These are phyloP conservation scores for Rhodofomes roseus DNA, from an alignment of 1,284 basidiomycete genomes.

Conservation along the genomic window DNA sequence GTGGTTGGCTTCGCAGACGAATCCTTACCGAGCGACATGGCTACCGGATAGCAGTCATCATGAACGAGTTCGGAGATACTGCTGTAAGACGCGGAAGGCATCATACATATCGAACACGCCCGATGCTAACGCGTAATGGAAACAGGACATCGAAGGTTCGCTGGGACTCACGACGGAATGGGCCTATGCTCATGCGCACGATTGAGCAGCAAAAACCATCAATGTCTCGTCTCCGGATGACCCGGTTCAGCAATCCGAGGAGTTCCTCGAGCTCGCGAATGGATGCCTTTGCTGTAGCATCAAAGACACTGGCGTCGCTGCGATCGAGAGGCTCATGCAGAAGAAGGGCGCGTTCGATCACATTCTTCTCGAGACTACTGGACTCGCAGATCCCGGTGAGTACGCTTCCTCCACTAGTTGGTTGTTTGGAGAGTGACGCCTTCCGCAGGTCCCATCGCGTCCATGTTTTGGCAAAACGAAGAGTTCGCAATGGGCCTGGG, in stretches of 20 bases:
- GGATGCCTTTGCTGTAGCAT: constrained; percentile 94
- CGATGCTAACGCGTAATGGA: neutral
- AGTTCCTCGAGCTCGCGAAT: constrained; percentile 86
- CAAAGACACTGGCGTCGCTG: constrained; percentile 86
- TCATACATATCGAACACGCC: neutral
- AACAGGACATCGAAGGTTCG: constrained; percentile 28
- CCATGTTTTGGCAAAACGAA: constrained; percentile 91
- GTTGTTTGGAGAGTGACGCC: neutral
- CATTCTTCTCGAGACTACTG: constrained; percentile 91
- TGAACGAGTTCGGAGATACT: constrained; percentile 92
- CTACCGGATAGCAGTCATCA: constrained; percentile 92
- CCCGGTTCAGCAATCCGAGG: constrained; percentile 64
- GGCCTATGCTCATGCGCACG: constrained; percentile 4
- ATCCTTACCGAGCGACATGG: constrained; percentile 91
- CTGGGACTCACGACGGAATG: neutral
- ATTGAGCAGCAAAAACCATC: constrained; percentile 61
- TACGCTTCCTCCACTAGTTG: neutral
- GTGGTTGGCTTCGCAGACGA: constrained; percentile 43
- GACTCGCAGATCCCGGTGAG: constrained; percentile 86
- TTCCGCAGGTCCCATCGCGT: constrained; percentile 71
- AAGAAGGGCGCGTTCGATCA: constrained; percentile 86
- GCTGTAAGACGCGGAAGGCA: constrained; percentile 47
- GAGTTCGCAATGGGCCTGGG: constrained; percentile 73
- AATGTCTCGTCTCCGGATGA: constrained; percentile 70
- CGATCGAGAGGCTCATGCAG: constrained; percentile 86